These are phyloP conservation scores for Diaporthe aspalathi DNA, from an alignment of 2,329 filamentous ascomycete genomes.

Conservation along the genomic window DNA sequence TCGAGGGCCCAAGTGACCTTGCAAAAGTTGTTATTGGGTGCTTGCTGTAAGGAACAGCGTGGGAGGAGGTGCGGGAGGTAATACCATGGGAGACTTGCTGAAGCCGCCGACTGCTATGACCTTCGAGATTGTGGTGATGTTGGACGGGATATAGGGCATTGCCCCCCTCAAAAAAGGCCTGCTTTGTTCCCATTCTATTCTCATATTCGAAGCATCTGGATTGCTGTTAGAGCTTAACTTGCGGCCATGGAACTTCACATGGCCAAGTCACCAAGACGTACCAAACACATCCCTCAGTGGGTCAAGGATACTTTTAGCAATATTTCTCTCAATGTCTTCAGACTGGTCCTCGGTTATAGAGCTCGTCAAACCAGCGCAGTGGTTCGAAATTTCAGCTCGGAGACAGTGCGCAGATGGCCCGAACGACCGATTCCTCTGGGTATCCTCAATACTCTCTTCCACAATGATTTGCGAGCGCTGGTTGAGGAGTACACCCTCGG, in stretches of 20 bases:
- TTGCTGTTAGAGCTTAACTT: background rate
- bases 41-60: fast-evolving
- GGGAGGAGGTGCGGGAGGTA: background rate
- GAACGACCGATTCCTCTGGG: background rate
- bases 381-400: background rate
- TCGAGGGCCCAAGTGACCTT: background rate
- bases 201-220: background rate
- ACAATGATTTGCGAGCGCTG: background rate
- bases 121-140: background rate
- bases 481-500: background rate
- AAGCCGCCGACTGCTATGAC: background rate
- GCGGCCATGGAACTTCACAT: too few relatives aligned
- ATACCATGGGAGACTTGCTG: background rate
- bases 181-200: background rate
- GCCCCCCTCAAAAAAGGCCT: background rate
- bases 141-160: background rate
- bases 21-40: background rate
- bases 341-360: background rate
- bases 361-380: background rate
- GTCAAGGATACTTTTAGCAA: background rate
- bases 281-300: background rate
- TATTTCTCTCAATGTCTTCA: too few relatives aligned
- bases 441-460: background rate
- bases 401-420: background rate
- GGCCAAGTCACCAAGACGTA: background rate